Evolutionary conservation across 805 yeast genomes (phyloP).

Genomic region (Yamadazyma tumulicola): DNA sequence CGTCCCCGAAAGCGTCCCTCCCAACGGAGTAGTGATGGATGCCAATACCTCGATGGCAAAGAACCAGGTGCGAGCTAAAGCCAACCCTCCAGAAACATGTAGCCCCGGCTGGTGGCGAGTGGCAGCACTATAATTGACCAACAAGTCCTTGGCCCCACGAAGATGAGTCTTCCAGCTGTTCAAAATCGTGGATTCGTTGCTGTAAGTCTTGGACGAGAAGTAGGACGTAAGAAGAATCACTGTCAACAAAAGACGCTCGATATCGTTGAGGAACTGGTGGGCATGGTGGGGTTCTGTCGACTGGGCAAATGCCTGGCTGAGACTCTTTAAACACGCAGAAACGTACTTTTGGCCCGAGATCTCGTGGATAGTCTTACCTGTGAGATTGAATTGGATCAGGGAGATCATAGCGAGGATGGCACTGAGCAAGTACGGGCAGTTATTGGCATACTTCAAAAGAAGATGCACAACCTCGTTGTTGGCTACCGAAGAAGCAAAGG

Average conservation of each 20-base stretch:
- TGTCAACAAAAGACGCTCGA: conserved; percentile 64
- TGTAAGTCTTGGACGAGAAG: conserved; percentile 42
- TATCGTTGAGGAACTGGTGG: conserved; percentile 36
- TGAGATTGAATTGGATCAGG: conserved; percentile 44
- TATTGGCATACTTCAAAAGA: conserved; percentile 52
- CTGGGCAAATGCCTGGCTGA: conserved; percentile 45
- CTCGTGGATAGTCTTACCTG: conserved; percentile 34
- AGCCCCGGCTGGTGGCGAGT: conserved; percentile 12
- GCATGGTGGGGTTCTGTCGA: conserved; percentile 16
- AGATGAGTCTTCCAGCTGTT: conserved; percentile 62
- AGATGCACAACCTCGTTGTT: conserved; percentile 35
- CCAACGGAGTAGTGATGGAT: conserved; percentile 46
- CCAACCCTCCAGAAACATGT: conserved; percentile 38
- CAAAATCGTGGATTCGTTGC: conserved; percentile 10
- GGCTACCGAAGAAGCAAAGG: conserved; percentile 35
- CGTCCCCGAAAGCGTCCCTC: conserved; percentile 47
- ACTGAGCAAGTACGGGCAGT: conserved; percentile 57
- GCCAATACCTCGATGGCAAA: conserved; percentile 53
- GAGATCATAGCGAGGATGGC: conserved; percentile 71
- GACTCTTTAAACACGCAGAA: conserved; percentile 52
- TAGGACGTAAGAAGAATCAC: conserved; percentile 59
- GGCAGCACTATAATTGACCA: conserved; percentile 42
- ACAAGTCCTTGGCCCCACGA: conserved; percentile 56
- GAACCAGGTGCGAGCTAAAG: conserved; percentile 58
- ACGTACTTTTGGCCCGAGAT: conserved; percentile 57